These are phyloP conservation scores for Pythium aphanidermatum DNA, from an alignment of 352 stramenopile species.

Conservation along the genomic window DNA sequence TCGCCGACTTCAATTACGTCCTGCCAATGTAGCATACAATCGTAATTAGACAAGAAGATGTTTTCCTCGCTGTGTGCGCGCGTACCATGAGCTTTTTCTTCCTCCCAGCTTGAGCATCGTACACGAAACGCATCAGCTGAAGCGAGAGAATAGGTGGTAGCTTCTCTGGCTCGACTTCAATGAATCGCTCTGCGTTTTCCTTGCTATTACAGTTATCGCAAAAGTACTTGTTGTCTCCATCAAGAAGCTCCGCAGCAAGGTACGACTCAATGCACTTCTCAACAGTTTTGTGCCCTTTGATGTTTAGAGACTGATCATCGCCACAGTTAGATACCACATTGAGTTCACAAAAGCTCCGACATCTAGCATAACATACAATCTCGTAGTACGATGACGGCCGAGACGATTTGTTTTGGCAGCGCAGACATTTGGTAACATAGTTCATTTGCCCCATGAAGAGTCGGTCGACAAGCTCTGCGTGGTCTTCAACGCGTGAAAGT, in stretches of 20 bases:
- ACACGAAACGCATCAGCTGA: conserved; percentile 84
- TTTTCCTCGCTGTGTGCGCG: too few species aligned
- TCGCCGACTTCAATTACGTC: conserved; percentile 81
- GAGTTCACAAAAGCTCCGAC: not conserved
- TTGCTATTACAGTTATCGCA: conserved; percentile 74
- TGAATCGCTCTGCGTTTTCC: conserved; percentile 63
- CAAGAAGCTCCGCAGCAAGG: conserved; percentile 60
- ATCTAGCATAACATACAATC: conserved; percentile 67
- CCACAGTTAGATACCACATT: not conserved
- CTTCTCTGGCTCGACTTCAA: conserved; percentile 50
- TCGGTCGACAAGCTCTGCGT: conserved; percentile 64
- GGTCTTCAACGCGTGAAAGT: conserved; percentile 41
- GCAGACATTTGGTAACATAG: conserved; percentile 80
- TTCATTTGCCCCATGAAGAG: conserved; percentile 80
- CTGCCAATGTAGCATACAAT: too few species aligned
- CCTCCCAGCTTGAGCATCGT: conserved; percentile 55
- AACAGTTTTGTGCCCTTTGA: conserved; percentile 75
- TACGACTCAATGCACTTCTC: conserved; percentile 69
- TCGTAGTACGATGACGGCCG: conserved; percentile 75
- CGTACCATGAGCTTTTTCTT: conserved; percentile 86
- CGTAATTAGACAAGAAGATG: too few species aligned
- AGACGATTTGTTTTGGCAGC: conserved; percentile 59
- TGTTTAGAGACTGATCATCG: conserved; percentile 60
- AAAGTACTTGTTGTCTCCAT: conserved; percentile 86
- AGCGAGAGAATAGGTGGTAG: conserved; percentile 70